Evolutionary conservation across 768 basidiomycete genomes (phyloP), one percentile per base, ranked within the genome.

Genomic region (Leccinum pellstonianum): DNA sequence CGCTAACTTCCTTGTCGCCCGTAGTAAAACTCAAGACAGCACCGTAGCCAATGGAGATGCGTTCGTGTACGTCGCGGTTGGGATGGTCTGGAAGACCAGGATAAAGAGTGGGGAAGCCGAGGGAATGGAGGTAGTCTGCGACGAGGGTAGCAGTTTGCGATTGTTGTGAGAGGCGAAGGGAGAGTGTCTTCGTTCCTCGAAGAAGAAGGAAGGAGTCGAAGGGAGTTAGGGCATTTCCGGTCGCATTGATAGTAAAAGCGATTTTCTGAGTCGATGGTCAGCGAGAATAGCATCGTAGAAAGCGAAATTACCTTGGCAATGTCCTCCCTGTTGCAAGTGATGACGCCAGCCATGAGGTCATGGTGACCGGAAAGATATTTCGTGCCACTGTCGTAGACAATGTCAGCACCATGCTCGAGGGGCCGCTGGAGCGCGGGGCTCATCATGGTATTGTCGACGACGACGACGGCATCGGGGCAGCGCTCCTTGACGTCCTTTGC

Each of bases 381-480:
- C 23, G 97, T 98, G 10, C 88, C 97, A 60, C 93, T 95, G 75
- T 99, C 97, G 69, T 99, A 99, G 9, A 98, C 95, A 57, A 99
- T 86, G 71, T 99, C 97, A 52, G 93, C 93, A 15, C 96, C 97
- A 57, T 97, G 89, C 68, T 98, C 94, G 38, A 98, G 83, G 11
- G 97, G 97, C 58, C 95, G 79, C 71, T 96, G 95, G 8, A 98
- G 80, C 75, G 98, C 98, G 15, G 97, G 96, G 70, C 95, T 97
- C 96, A 98, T 98, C 97, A 98, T 98, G 61, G 97, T 98, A 72
- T 99, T 98, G 74, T 98, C 97, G 21, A 94, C 93, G 38, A 95
- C 90, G 55, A 95, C 77, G 65, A 94, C 66, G 2, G 93, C 94
- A 68, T 90, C 83, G 8, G 88, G 87, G 17, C 88, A 88, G 52